Conservation (phyloP, 176 grass and related monocot genomes). For the Zoysia japonica region DNA sequence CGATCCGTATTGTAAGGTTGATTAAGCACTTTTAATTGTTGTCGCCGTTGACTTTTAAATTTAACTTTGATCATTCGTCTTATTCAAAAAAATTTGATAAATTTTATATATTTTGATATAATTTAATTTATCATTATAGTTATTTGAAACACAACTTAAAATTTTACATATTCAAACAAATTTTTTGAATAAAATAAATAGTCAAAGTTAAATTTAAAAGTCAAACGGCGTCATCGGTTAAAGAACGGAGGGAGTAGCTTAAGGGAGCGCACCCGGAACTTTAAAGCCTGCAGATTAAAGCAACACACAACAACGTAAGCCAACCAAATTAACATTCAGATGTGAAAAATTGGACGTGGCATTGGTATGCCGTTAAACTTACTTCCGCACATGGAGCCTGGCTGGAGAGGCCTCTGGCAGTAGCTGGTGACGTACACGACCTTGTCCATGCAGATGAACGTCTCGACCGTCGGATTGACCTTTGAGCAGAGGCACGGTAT, state of each 20-base stretch:
- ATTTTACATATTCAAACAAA: too few species aligned
- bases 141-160: too few species aligned
- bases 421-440: slow-evolving; percentile 36
- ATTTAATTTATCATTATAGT: too few species aligned
- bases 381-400: slow-evolving; percentile 29
- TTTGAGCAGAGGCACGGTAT: slow-evolving; percentile 58
- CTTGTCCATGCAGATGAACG: slow-evolving; percentile 42
- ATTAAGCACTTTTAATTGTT: neutral
- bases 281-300: neutral
- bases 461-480: slow-evolving; percentile 40
- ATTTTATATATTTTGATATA: too few species aligned
- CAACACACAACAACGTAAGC: neutral
- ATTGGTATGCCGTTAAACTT: neutral
- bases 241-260: neutral
- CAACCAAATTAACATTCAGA: neutral
- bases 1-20: neutral
- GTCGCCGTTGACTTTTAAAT: too few species aligned
- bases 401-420: slow-evolving; percentile 24
- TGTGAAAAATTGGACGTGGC: neutral
- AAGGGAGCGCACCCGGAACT: neutral
- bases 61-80: too few species aligned
- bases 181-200: too few species aligned
- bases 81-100: too few species aligned
- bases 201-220: too few species aligned
- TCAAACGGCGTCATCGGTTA: too few species aligned